These are phyloP conservation scores for Globisporangium orthogonon DNA, from an alignment of 352 stramenopile species.

Conservation along the genomic window DNA sequence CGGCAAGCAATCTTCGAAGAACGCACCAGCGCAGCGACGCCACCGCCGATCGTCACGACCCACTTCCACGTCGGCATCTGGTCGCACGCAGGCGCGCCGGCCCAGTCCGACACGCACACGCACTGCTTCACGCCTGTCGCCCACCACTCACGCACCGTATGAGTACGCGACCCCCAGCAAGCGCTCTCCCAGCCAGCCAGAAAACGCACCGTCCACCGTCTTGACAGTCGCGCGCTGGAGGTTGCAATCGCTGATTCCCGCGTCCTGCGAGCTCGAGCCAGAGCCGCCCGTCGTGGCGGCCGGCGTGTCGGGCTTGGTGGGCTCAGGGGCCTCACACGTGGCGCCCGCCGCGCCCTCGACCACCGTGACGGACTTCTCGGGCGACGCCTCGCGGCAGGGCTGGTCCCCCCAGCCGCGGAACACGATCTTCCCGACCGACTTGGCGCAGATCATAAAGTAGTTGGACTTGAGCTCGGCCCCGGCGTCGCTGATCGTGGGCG, in stretches of 20 bases:
- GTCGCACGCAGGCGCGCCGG: conserved; percentile 42
- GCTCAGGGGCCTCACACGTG: conserved; percentile 9
- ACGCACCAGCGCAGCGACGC: conserved; percentile 41
- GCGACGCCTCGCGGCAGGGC: conserved; percentile 38
- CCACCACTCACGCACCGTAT: neutral
- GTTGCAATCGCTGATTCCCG: conserved; percentile 36
- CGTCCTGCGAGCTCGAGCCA: conserved; percentile 12
- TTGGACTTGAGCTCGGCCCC: conserved; percentile 25
- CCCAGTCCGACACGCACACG: conserved; percentile 62
- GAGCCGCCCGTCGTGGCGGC: conserved; percentile 4
- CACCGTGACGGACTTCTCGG: conserved; percentile 42
- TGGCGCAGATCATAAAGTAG: conserved; percentile 65
- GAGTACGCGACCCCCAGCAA: neutral
- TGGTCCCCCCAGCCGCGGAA: conserved; percentile 58
- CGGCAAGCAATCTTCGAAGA: too few species aligned
- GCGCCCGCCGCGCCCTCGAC: conserved; percentile 7
- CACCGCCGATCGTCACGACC: conserved; percentile 52
- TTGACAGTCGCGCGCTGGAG: conserved; percentile 42
- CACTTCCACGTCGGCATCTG: conserved; percentile 60
- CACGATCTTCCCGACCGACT: conserved; percentile 42
- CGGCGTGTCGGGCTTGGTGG: conserved; percentile 3
- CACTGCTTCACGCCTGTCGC: conserved; percentile 22
- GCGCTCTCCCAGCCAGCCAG: neutral
- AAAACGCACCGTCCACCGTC: conserved; percentile 21
- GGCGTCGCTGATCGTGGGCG: conserved; percentile 26